Evolutionary conservation across 805 yeast species (phyloP).

Genomic region (Starmera dryadoides): DNA sequence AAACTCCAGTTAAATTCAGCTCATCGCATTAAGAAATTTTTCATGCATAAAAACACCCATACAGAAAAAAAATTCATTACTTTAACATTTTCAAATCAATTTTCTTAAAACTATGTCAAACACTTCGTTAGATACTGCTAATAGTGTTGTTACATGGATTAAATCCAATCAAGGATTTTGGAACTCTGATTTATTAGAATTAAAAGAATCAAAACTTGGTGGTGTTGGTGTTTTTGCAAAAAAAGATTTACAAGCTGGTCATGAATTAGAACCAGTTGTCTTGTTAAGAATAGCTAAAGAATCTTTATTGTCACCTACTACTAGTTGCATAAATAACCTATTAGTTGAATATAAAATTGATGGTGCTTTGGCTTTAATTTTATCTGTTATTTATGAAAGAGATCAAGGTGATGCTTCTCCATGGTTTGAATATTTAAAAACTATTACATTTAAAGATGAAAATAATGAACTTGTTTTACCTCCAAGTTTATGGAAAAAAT

Average conservation of each 20-base stretch:
- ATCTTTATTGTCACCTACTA: slow-evolving; percentile 49
- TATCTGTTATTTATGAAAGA: slow-evolving; percentile 69
- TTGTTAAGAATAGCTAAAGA: slow-evolving; percentile 57
- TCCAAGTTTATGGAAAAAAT: slow-evolving; percentile 57
- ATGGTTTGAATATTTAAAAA: slow-evolving; percentile 62
- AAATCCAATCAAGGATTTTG: slow-evolving; percentile 44
- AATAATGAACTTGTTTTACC: slow-evolving; percentile 37
- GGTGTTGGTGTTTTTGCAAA: slow-evolving; percentile 73
- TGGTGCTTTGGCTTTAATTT: slow-evolving; percentile 60
- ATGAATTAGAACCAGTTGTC: slow-evolving; percentile 18
- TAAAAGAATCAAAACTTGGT: slow-evolving; percentile 43
- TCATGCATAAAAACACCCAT: too few relatives aligned
- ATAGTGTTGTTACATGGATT: slow-evolving; percentile 40
- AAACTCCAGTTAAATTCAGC: too few relatives aligned
- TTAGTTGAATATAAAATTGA: slow-evolving; percentile 50
- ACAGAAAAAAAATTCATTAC: too few relatives aligned
- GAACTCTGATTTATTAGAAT: slow-evolving; percentile 36
- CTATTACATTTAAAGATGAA: slow-evolving; percentile 32
- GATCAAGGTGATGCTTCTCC: slow-evolving; percentile 59
- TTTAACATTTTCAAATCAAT: too few relatives aligned
- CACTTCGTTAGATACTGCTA: slow-evolving; percentile 18
- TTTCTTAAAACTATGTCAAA: slow-evolving; percentile 29
- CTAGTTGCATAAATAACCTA: slow-evolving; percentile 58
- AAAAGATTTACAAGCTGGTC: slow-evolving; percentile 27
- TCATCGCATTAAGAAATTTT: too few relatives aligned